A percentile compares a stretch with the other conserved stretches of the same genome.
phyloP scores from a whole-genome alignment of 163 green algal genomes.

The Prototheca stagnorum region DNA sequence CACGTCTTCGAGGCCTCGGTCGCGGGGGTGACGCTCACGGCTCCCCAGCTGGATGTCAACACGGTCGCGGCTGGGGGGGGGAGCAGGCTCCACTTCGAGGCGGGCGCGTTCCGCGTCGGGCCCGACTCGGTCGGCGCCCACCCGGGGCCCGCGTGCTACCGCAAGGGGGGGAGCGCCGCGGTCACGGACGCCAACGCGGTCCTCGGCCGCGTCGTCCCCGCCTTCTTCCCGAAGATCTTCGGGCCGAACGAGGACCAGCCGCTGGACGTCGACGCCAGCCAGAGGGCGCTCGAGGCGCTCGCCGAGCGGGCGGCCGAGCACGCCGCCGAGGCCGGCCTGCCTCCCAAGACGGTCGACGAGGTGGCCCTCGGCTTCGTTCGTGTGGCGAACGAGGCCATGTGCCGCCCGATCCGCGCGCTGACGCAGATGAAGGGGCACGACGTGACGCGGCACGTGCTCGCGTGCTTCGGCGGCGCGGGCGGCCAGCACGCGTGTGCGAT shows the following conservation, averaged over 20 bases:
- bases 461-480: slow-evolving; percentile 90
- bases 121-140: slow-evolving; percentile 86
- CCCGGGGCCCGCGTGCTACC: slow-evolving; percentile 88
- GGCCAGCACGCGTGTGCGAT: slow-evolving; percentile 95
- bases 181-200: slow-evolving; percentile 94
- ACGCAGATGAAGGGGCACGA: slow-evolving; percentile 86
- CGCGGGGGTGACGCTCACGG: slow-evolving; percentile 90
- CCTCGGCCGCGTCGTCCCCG: slow-evolving; percentile 80
- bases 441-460: slow-evolving; percentile 67
- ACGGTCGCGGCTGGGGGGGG: slow-evolving; percentile 93
- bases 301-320: slow-evolving; percentile 46
- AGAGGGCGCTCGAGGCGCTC: slow-evolving; percentile 40
- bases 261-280: slow-evolving; percentile 54
- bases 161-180: slow-evolving; percentile 66
- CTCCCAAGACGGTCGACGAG: slow-evolving; percentile 38
- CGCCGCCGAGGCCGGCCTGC: slow-evolving; percentile 13
- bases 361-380: slow-evolving; percentile 79
- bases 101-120: slow-evolving; percentile 59
- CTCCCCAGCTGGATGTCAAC: slow-evolving; percentile 97
- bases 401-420: slow-evolving; percentile 78
- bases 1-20: slow-evolving; percentile 90
- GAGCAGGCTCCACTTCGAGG: slow-evolving; percentile 65
- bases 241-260: slow-evolving; percentile 74
- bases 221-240: slow-evolving; percentile 96
- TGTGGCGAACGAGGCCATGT: slow-evolving; percentile 96